Conservation (phyloP, 805 yeast species). For the Candida boleticola region DNA sequence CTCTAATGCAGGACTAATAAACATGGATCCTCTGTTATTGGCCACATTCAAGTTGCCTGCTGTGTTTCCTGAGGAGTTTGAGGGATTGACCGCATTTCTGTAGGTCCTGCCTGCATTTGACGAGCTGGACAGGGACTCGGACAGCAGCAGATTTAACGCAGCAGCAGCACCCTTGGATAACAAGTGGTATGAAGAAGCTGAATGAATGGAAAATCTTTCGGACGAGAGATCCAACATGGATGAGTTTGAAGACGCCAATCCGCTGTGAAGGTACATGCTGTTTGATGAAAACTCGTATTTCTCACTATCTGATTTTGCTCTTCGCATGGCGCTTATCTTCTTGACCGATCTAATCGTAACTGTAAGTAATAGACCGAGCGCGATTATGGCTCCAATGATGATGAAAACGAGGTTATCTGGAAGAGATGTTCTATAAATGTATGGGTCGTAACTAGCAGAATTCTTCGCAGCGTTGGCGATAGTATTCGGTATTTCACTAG, state of each 20-base stretch:
- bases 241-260: conserved; percentile 1
- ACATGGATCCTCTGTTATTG: conserved; percentile 43
- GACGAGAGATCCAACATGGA: conserved; percentile 4
- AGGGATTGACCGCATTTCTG: conserved; percentile 19
- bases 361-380: conserved; percentile 14
- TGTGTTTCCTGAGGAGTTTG: background rate
- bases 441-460: conserved; percentile 27
- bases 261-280: conserved; percentile 2
- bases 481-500: background rate
- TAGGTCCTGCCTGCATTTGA: conserved; percentile 25
- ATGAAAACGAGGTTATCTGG: conserved; percentile 43
- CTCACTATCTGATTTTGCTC: conserved; percentile 6
- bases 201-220: conserved; percentile 1
- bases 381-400: conserved; percentile 36
- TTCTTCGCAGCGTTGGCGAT: conserved; percentile 10
- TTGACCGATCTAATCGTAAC: conserved; percentile 19
- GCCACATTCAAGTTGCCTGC: conserved; percentile 1
- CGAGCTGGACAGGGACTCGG: background rate
- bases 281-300: conserved; percentile 4
- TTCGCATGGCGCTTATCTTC: conserved; percentile 19
- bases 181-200: conserved; percentile 2
- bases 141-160: background rate
- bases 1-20: conserved; percentile 51
- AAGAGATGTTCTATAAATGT: conserved; percentile 19
- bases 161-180: conserved; percentile 1